Conservation (phyloP, 2,329 filamentous ascomycete genomes). For the Verticillium tricorpus region DNA sequence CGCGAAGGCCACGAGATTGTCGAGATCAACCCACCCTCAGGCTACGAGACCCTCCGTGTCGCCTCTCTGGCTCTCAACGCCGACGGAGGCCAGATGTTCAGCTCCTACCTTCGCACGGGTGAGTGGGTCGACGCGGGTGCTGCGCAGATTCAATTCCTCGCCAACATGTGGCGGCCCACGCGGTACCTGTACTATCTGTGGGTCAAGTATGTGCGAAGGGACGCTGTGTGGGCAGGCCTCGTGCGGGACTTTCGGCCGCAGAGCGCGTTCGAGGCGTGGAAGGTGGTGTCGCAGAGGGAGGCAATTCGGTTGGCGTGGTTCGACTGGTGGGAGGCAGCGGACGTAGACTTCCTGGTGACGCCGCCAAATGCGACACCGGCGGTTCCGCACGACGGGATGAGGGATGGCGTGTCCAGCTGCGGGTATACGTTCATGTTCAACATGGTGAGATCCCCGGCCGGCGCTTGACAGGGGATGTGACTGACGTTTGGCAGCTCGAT, state of each 20-base stretch:
- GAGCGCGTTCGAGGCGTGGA: constrained; percentile 75
- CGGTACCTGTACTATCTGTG: constrained; percentile 87
- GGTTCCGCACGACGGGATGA: constrained; percentile 82
- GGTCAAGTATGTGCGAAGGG: constrained; percentile 76
- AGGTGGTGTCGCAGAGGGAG: constrained; percentile 73
- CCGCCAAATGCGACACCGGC: constrained; percentile 90
- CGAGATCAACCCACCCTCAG: constrained; percentile 58
- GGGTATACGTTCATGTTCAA: constrained; percentile 96
- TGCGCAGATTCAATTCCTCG: constrained; percentile 68
- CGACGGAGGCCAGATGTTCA: constrained; percentile 78
- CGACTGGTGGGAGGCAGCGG: constrained; percentile 73
- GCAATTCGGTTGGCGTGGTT: constrained; percentile 74
- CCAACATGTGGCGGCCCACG: constrained; percentile 66
- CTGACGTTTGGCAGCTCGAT: constrained; percentile 56
- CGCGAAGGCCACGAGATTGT: constrained; percentile 72
- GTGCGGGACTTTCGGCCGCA: constrained; percentile 70
- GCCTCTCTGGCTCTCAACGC: constrained; percentile 78
- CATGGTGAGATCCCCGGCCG: constrained; percentile 47
- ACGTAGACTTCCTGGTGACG: constrained; percentile 74
- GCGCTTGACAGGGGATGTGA: background rate
- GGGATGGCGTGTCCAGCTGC: constrained; percentile 77
- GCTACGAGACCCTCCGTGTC: constrained; percentile 70
- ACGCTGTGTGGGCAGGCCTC: constrained; percentile 73
- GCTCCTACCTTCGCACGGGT: constrained; percentile 68
- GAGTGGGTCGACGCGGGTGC: constrained; percentile 80